Percentiles rank a stretch among this genome's conserved stretches.
phyloP scores from a whole-genome alignment of 495 filamentous ascomycete species.

The Collariella sp. region DNA sequence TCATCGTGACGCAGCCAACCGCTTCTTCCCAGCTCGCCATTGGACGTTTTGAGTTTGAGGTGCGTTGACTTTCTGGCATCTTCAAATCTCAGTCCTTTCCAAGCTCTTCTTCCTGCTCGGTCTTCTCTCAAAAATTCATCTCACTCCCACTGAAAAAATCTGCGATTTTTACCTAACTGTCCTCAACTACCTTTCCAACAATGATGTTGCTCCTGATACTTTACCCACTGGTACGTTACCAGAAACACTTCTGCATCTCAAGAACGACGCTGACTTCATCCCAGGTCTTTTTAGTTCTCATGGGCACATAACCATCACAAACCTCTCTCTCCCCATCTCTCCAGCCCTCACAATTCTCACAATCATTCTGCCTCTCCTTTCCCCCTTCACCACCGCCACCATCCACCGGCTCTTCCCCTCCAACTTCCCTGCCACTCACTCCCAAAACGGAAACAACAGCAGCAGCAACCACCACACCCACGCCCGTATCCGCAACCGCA shows the following conservation, averaged over 20 bases:
- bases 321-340: conserved; percentile 45
- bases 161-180: not conserved
- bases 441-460: not conserved
- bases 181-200: not conserved
- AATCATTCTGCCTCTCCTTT: conserved; percentile 44
- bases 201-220: conserved; percentile 5
- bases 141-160: too few relatives aligned
- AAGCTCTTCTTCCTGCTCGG: too few relatives aligned
- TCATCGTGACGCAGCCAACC: conserved; percentile 1
- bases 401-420: conserved; percentile 19
- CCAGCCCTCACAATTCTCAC: conserved; percentile 39
- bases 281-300: conserved; percentile 20
- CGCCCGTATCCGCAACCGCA: not conserved
- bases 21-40: not conserved
- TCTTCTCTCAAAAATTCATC: too few relatives aligned
- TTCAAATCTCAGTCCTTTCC: not conserved
- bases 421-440: not conserved
- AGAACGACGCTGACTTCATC: not conserved
- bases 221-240: conserved; percentile 4
- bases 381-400: conserved; percentile 32
- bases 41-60: not conserved
- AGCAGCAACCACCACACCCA: not conserved
- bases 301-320: conserved; percentile 30
- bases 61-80: not conserved
- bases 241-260: not conserved